phyloP scores from a whole-genome alignment of 441 rosid genomes.

The Corymbia calophylla region DNA sequence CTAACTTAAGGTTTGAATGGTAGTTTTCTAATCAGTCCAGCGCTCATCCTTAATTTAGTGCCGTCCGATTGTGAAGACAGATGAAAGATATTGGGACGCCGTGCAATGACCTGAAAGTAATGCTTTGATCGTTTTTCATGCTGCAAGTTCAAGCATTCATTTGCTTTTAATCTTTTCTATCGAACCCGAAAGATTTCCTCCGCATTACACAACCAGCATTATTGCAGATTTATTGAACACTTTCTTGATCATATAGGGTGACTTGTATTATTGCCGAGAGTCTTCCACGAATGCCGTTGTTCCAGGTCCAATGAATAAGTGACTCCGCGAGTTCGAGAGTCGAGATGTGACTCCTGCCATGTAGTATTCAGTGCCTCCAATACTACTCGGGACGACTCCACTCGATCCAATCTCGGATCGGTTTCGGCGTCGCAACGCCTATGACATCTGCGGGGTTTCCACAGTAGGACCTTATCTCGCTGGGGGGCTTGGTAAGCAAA shows the following conservation, averaged over 20 bases:
- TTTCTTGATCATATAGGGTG: not conserved
- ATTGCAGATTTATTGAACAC: not conserved
- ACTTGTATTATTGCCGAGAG: not conserved
- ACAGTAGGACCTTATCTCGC: not conserved
- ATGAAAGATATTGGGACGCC: not conserved
- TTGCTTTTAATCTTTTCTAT: not conserved
- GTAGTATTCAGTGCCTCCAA: too few relatives aligned
- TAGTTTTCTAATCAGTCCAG: not conserved
- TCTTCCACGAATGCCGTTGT: too few relatives aligned
- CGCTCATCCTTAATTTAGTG: not conserved
- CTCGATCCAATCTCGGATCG: not conserved
- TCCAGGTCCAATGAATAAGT: not conserved
- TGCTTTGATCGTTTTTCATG: not conserved
- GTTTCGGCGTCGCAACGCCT: not conserved
- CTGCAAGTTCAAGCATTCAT: not conserved
- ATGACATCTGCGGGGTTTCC: not conserved
- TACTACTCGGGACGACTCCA: too few relatives aligned
- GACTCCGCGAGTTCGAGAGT: not conserved
- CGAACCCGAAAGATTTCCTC: not conserved
- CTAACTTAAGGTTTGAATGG: not conserved
- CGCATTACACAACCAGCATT: not conserved
- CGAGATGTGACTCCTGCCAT: rapidly evolving
- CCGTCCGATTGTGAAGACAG: not conserved
- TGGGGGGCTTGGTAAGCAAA: not conserved
- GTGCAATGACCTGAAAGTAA: not conserved